phyloP scores from a whole-genome alignment of 352 stramenopile genomes.

The Pythium rishiriense region DNA sequence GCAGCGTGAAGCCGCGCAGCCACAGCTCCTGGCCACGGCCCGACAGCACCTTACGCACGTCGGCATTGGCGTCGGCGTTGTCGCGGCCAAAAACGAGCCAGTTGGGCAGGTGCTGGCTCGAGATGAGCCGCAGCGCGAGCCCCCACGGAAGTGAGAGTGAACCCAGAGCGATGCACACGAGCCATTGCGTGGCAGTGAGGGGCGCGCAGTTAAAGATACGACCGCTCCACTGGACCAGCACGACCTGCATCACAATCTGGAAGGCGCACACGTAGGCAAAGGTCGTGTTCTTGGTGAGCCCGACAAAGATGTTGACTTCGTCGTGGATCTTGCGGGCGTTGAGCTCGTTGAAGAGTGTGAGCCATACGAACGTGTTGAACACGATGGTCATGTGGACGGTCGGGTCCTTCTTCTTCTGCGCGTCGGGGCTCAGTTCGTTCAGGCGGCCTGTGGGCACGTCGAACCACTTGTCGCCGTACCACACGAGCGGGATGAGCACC shows the following conservation, averaged over 20 bases:
- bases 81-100: constrained; percentile 66
- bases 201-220: constrained; percentile 62
- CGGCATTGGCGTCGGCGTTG: constrained; percentile 39
- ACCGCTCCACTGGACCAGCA: constrained; percentile 95
- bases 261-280: constrained; percentile 92
- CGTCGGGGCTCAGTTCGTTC: constrained; percentile 28
- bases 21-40: constrained; percentile 31
- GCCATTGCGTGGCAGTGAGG: constrained; percentile 47
- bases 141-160: constrained; percentile 46
- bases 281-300: constrained; percentile 88
- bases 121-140: constrained; percentile 50
- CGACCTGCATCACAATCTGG: constrained; percentile 91
- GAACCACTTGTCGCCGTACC: constrained; percentile 49
- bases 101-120: constrained; percentile 38
- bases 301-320: constrained; percentile 92
- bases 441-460: constrained; percentile 45
- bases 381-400: constrained; percentile 94
- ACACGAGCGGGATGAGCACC: constrained; percentile 78
- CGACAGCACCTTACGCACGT: constrained; percentile 28
- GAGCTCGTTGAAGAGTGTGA: constrained; percentile 93
- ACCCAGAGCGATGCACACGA: constrained; percentile 50
- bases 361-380: constrained; percentile 98
- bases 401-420: constrained; percentile 40
- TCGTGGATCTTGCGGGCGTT: constrained; percentile 84
- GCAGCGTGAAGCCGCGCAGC: constrained; percentile 18